A percentile compares a stretch with the other conserved stretches of the same genome.
These are phyloP conservation scores for Balansia obtecta DNA, from an alignment of 2,329 filamentous ascomycete genomes.

Conservation along the genomic window DNA sequence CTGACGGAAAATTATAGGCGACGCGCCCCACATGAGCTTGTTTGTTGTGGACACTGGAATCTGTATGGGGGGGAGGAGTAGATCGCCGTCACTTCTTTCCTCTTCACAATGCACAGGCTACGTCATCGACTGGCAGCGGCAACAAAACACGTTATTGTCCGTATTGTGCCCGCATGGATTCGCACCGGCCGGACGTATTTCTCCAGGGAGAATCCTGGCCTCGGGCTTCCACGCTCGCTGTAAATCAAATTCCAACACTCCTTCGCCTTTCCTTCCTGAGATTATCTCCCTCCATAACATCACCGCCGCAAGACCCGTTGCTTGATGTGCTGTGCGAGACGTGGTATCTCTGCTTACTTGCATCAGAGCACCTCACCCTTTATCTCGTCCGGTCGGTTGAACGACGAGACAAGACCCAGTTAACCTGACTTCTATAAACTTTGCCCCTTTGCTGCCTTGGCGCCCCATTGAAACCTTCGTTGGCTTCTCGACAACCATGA, in stretches of 20 bases:
- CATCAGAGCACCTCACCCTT: background rate
- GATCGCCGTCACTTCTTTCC: background rate
- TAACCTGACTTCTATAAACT: background rate
- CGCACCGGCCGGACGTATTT: background rate
- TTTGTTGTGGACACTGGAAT: background rate
- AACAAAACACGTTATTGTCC: background rate
- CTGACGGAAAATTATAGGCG: background rate
- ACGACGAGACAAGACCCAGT: background rate
- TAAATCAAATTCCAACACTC: too few species aligned
- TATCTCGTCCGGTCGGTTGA: background rate
- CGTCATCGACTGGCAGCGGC: constrained; percentile 2
- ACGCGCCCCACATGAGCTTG: constrained; percentile 4
- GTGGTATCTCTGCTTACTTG: background rate
- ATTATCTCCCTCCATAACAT: background rate
- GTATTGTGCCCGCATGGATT: background rate
- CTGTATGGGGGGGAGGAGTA: background rate
- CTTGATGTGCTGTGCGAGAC: background rate
- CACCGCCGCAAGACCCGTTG: background rate
- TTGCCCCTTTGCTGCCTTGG: background rate
- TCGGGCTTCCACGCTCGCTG: background rate
- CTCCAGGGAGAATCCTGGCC: background rate
- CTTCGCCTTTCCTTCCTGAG: background rate
- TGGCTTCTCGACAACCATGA: constrained; percentile 16
- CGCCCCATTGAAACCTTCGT: background rate
- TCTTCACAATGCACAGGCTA: background rate